These are phyloP conservation scores for Mentha longifolia DNA, from an alignment of 257 asterid species.

Conservation along the genomic window DNA sequence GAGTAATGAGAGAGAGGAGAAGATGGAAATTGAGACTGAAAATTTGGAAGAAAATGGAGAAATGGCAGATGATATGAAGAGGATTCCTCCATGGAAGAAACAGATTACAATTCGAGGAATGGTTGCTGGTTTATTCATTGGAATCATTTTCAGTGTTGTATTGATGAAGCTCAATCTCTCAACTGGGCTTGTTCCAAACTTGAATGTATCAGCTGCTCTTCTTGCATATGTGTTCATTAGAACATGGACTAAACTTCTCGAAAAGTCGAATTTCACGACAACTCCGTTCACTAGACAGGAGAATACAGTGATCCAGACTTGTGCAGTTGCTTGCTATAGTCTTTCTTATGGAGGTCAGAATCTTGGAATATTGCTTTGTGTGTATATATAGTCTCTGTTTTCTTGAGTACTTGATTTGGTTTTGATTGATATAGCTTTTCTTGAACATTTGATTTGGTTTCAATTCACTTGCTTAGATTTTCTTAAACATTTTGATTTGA, in stretches of 20 bases:
- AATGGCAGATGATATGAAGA: conserved; percentile 43
- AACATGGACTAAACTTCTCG: conserved; percentile 75
- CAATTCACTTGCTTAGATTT: not conserved
- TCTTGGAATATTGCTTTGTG: not conserved
- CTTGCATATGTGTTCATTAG: conserved; percentile 71
- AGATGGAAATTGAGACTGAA: conserved; percentile 38
- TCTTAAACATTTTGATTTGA: not conserved
- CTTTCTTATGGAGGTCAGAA: conserved; percentile 77
- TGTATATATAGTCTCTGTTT: not conserved
- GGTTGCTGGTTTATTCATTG: conserved; percentile 65
- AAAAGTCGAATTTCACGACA: conserved; percentile 54
- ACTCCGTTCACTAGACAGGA: conserved; percentile 81
- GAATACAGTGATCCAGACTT: conserved; percentile 84
- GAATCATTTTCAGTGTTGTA: conserved; percentile 68
- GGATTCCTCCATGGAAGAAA: conserved; percentile 74
- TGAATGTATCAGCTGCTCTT: conserved; percentile 92
- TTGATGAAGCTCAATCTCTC: conserved; percentile 78
- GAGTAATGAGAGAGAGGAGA: conserved; percentile 37
- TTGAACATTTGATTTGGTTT: not conserved
- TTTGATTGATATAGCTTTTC: conserved; percentile 3
- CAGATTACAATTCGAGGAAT: conserved; percentile 78
- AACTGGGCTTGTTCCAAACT: conserved; percentile 85
- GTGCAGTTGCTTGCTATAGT: conserved; percentile 89
- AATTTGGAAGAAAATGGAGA: conserved; percentile 34
- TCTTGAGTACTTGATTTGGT: not conserved